Percentiles rank a stretch among this genome's conserved stretches.
These are phyloP conservation scores for Comarum palustre DNA, from an alignment of 306 rosid species.

Conservation along the genomic window DNA sequence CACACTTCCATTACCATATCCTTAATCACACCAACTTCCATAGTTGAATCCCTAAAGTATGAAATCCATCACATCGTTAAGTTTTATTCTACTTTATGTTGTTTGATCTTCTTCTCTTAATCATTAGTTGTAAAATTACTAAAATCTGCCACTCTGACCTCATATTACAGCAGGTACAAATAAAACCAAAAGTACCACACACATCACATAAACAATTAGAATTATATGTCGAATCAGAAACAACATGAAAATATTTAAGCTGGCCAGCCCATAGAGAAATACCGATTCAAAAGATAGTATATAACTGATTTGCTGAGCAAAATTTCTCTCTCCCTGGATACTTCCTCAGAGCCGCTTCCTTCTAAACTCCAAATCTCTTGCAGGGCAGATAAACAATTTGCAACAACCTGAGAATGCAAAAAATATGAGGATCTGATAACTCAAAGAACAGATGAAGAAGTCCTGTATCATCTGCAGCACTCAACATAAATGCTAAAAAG, in stretches of 20 bases:
- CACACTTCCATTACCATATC: not conserved
- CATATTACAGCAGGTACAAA: not conserved
- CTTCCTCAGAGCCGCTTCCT: conserved; percentile 83
- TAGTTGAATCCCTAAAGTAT: not conserved
- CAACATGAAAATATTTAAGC: not conserved
- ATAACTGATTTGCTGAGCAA: conserved; percentile 85
- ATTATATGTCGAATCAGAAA: not conserved
- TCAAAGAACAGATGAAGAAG: not conserved
- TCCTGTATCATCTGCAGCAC: not conserved
- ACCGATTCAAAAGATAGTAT: conserved; percentile 84
- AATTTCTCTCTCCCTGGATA: conserved; percentile 83
- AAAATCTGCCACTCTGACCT: not conserved
- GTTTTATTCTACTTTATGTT: not conserved
- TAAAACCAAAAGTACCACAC: not conserved
- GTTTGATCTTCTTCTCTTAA: not conserved
- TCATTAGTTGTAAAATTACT: not conserved
- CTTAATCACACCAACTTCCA: not conserved
- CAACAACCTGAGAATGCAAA: conserved; percentile 67
- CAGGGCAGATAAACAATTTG: conserved; percentile 88
- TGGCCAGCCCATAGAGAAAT: not conserved
- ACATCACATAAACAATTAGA: not conserved
- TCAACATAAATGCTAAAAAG: not conserved
- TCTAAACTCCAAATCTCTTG: conserved; percentile 97
- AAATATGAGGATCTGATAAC: not conserved
- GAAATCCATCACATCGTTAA: not conserved